These are phyloP conservation scores for Cryptosporidium sp. DNA, from an alignment of 169 alveolate species.

Conservation along the genomic window DNA sequence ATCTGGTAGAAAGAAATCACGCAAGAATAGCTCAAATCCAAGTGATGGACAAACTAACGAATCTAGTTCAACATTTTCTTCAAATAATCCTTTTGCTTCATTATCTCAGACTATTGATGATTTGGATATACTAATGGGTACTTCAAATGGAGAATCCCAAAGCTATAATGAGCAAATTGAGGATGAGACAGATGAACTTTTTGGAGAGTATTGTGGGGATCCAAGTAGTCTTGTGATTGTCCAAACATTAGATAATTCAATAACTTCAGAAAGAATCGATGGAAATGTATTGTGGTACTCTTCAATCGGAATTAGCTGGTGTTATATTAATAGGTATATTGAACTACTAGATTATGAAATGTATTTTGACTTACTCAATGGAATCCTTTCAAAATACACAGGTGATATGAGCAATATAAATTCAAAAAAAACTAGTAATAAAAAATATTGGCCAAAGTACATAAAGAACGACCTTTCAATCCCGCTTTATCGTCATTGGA, in stretches of 20 bases:
- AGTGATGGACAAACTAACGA: background rate
- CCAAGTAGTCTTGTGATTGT: conserved; percentile 67
- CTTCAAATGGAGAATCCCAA: conserved; percentile 30
- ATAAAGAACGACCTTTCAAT: conserved; percentile 52
- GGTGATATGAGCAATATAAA: background rate
- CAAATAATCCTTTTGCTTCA: conserved; percentile 49
- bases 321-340: conserved; percentile 53
- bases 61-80: background rate
- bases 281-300: conserved; percentile 64
- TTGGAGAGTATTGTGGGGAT: conserved; percentile 73
- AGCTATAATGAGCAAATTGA: conserved; percentile 5
- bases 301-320: conserved; percentile 61
- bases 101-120: conserved; percentile 72
- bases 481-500: conserved; percentile 72
- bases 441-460: conserved; percentile 67
- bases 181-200: conserved; percentile 7
- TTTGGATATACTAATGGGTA: conserved; percentile 65
- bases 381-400: conserved; percentile 45
- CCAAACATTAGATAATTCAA: conserved; percentile 58
- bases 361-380: conserved; percentile 41
- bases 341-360: conserved; percentile 53
- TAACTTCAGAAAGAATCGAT: conserved; percentile 64
- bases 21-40: background rate
- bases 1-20: conserved; percentile 16
- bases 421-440: conserved; percentile 7